Evolutionary conservation across 805 yeast species (phyloP).

Genomic region (Diddensiella santjacobensis): DNA sequence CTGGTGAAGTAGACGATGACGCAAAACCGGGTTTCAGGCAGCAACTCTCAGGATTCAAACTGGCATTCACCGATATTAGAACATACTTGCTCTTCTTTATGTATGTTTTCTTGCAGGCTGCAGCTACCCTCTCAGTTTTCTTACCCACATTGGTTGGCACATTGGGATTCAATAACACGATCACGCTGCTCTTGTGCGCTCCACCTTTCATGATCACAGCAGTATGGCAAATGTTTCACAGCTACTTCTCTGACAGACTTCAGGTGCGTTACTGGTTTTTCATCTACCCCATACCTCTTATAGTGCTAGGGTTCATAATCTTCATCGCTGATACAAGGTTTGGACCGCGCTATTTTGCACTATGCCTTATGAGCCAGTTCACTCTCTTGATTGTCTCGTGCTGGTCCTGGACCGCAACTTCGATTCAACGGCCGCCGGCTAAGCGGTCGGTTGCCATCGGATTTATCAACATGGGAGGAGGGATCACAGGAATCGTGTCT

Average conservation of each 20-base stretch:
- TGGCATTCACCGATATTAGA: constrained; percentile 26
- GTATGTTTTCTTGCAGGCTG: constrained; percentile 41
- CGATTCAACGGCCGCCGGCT: constrained; percentile 53
- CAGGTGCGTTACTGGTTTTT: constrained; percentile 46
- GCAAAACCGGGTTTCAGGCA: background rate
- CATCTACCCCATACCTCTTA: constrained; percentile 6
- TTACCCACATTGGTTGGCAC: constrained; percentile 60
- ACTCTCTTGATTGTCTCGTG: constrained; percentile 6
- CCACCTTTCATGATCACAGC: constrained; percentile 57
- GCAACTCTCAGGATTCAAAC: background rate
- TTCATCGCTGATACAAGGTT: constrained; percentile 1
- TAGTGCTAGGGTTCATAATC: background rate
- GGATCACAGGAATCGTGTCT: constrained; percentile 18
- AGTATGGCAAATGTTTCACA: constrained; percentile 47
- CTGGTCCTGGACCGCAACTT: constrained; percentile 51
- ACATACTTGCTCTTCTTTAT: constrained; percentile 19
- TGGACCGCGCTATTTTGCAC: constrained; percentile 3
- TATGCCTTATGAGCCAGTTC: constrained; percentile 2
- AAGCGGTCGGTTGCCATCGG: constrained; percentile 56
- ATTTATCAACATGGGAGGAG: constrained; percentile 46
- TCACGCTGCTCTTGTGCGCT: constrained; percentile 54
- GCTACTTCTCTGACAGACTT: constrained; percentile 52
- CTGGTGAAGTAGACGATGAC: constrained; percentile 14
- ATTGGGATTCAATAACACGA: constrained; percentile 46
- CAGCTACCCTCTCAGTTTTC: constrained; percentile 57